Evolutionary conservation across 305 asterid genomes (phyloP), one percentile per base, ranked within the genome.

Genomic region (Solanum chacoense): DNA sequence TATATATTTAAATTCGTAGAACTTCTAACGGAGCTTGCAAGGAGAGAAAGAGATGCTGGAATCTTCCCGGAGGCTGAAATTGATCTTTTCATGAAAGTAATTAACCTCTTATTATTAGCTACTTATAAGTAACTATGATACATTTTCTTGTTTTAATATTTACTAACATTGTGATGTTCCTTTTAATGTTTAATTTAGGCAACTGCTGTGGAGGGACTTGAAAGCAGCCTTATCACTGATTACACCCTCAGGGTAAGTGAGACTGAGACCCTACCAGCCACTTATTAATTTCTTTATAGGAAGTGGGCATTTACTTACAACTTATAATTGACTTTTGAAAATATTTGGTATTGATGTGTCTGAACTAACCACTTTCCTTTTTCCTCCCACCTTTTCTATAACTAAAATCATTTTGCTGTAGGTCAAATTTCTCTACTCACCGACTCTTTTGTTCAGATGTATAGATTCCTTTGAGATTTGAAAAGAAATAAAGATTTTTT

Each of bases 81-180:
- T 67, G 99, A 97, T 91, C 95, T 97, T 87, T 97, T 96, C 90
- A 95, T 97, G 99, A 97, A 97, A 96, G 99, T 97, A 28, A 67
- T 67, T 28, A 88, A 89, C 22, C 59, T 13, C 24, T 5, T 83
- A 4, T 5, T 83, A 4, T 74, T 74, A 71, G 16, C 24, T 7
- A 16, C 26, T 35, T 42, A 37, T 38, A 42, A 8, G 32, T 73
- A 31, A 74, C 37, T 22, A 55, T 29, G 67, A 42, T 50, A 31
- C 34, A 31, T 31, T 31, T 31, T 36, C 11, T 36, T 36, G 11
- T 36, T 36, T 45, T 45, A 45, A 45, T 45, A 45, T 45, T 2
- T 50, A 81, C 69, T 80, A 45, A 81, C 11, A 18, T 18, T 81
- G 7, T 45, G 40, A 31, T 83, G 4, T 18, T 50, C 3, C 40